Base-by-base conservation (phyloP, 192 early-diverging fungal genomes). In the Backusella australiensis region DNA sequence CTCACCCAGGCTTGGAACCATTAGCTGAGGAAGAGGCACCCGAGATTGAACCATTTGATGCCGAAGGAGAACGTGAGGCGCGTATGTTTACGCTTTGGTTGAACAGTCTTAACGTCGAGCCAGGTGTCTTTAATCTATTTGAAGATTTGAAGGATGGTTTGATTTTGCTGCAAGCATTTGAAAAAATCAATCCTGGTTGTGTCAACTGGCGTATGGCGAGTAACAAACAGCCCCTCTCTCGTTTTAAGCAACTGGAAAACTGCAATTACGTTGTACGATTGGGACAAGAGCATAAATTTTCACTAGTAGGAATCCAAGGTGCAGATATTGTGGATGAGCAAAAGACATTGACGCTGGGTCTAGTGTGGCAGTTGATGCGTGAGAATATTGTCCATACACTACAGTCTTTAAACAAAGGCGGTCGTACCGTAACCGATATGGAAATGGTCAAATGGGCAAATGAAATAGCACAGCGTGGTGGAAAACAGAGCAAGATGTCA, bases 291-390 rank as follows among this genome's bases (percentile, higher is more conserved):
- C 84, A 93, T 46, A 88, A 89, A 69, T 98, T 97, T 81, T 93
- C 96, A 14, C 88, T 99, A n/a, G 96, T 99, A 35, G 95, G 94
- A 49, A 97, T 99, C 79, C 95, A 96, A 83, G 97, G 97, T 38
- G 90, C 92, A 6, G 98, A 99, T 84, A 94, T 99, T 77, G 91
- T 91, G 36, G 97, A 98, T 74, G 97, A 96, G 63, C 89, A 86
- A 70, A 94, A 94, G 29, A 98, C 91, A 7, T 85, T 99, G 39
- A 97, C 95, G 34, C 87, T 99, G 35, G 95, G 93, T 49, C 79
- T 96, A 15, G 96, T 97, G 35, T 99, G 98, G 98, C 98, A 99
- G 87, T 89, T 99, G 85, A 99, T 99, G 98, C 92, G 98, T 21
- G 94, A 94, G 69, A 94, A 99, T 85, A 93, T 99, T 65, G 88